phyloP scores from a whole-genome alignment of 257 asterid genomes.

The Plantago elongata region DNA sequence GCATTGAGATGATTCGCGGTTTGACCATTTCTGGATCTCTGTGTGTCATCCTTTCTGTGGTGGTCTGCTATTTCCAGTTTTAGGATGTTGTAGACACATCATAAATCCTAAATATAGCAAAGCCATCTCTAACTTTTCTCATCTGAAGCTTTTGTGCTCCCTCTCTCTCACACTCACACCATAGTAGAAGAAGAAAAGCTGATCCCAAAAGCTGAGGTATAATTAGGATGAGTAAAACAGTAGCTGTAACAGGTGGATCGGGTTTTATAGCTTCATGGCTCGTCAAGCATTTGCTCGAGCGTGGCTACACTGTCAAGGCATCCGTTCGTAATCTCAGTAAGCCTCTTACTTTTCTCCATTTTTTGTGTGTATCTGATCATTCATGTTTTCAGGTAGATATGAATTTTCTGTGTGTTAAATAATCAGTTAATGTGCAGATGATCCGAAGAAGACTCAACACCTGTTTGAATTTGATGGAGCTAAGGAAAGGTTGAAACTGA shows the following conservation, averaged over 20 bases:
- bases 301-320: slow-evolving; percentile 50
- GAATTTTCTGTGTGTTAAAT: not conserved
- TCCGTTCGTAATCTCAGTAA: slow-evolving; percentile 30
- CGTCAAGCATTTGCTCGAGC: slow-evolving; percentile 41
- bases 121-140: too few species aligned
- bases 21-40: too few species aligned
- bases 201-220: too few species aligned
- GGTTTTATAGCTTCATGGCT: slow-evolving; percentile 53
- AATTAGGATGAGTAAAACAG: slow-evolving; percentile 16
- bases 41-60: too few species aligned
- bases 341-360: not conserved
- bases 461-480: slow-evolving; percentile 59
- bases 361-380: not conserved
- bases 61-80: too few species aligned
- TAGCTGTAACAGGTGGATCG: slow-evolving; percentile 48
- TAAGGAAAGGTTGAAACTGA: slow-evolving; percentile 51
- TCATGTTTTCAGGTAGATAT: not conserved
- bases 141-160: too few species aligned
- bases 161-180: too few species aligned
- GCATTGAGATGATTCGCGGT: too few species aligned
- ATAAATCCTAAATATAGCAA: too few species aligned
- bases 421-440: slow-evolving; percentile 34
- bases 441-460: slow-evolving; percentile 41
- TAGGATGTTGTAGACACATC: too few species aligned
- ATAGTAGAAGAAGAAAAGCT: too few species aligned